phyloP scores from a whole-genome alignment of 306 rosid genomes.

The Hippophae tibetana region DNA sequence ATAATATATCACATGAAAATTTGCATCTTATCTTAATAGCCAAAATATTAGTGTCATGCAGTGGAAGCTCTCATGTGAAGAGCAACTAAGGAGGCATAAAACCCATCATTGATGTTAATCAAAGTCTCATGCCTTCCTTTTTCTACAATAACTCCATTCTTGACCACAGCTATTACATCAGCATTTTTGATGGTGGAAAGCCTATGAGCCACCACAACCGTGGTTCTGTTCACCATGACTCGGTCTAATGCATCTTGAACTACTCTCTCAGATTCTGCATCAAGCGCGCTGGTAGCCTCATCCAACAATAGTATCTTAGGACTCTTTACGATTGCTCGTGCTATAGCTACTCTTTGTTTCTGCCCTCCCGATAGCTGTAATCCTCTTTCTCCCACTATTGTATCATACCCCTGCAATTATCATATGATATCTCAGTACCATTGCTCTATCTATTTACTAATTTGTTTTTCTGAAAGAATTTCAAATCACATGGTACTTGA shows the following conservation, averaged over 20 bases:
- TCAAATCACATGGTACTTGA: too few species aligned
- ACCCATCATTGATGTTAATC: conserved; percentile 14
- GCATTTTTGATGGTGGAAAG: conserved; percentile 52
- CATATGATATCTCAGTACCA: conserved; percentile 1
- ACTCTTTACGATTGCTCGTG: conserved; percentile 2
- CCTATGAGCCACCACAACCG: conserved; percentile 64
- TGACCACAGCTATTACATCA: conserved; percentile 50
- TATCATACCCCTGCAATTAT: conserved; percentile 4
- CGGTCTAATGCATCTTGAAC: conserved; percentile 63
- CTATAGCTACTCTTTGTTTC: background rate
- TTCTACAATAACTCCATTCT: conserved; percentile 30
- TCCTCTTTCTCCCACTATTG: background rate
- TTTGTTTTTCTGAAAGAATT: background rate
- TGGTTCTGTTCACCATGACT: conserved; percentile 48
- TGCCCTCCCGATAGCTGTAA: background rate
- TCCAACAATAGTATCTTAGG: conserved; percentile 51
- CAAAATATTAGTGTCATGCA: too few species aligned
- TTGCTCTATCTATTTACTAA: background rate
- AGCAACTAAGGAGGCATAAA: conserved; percentile 24
- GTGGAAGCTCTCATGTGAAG: conserved; percentile 25
- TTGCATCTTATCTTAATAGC: too few species aligned
- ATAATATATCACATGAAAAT: too few species aligned
- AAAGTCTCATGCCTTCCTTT: background rate
- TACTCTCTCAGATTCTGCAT: conserved; percentile 68
- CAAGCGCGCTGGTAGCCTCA: conserved; percentile 75